A percentile compares a stretch with the other conserved stretches of the same genome.
These are phyloP conservation scores for Pythium aristosporum DNA, from an alignment of 352 stramenopile species.

Conservation along the genomic window DNA sequence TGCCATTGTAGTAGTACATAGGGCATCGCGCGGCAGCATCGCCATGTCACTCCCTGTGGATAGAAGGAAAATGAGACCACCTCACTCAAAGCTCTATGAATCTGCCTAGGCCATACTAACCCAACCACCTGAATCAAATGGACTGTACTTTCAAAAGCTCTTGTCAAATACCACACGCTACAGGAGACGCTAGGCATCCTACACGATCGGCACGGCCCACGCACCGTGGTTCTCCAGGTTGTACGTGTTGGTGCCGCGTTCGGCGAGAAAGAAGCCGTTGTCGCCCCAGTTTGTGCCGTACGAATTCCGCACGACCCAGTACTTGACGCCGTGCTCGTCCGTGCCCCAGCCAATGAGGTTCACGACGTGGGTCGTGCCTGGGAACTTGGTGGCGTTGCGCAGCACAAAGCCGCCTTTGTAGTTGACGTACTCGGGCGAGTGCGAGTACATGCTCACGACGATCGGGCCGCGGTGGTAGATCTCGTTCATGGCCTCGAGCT, in stretches of 20 bases:
- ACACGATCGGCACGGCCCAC: constrained; percentile 69
- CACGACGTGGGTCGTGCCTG: constrained; percentile 89
- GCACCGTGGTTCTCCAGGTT: constrained; percentile 73
- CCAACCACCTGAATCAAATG: neutral
- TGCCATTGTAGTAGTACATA: neutral
- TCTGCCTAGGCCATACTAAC: constrained; percentile 5
- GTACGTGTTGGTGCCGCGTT: constrained; percentile 76
- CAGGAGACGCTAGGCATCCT: neutral
- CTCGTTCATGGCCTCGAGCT: constrained; percentile 91
- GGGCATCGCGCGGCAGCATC: neutral
- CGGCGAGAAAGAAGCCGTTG: constrained; percentile 65
- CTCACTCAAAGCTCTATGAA: too few species aligned
- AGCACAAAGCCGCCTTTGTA: constrained; percentile 93
- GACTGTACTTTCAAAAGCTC: constrained; percentile 1
- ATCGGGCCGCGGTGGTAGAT: constrained; percentile 96
- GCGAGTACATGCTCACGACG: constrained; percentile 91
- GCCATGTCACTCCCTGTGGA: neutral
- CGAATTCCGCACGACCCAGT: constrained; percentile 96
- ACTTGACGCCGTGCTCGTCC: constrained; percentile 83
- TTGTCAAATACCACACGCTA: neutral
- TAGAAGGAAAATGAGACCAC: too few species aligned
- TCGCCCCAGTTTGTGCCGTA: constrained; percentile 80
- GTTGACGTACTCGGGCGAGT: constrained; percentile 66
- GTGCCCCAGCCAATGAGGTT: constrained; percentile 95
- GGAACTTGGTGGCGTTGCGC: constrained; percentile 77